phyloP scores from a whole-genome alignment of 2,329 filamentous ascomycete species.

The Aspergillus fijiensis region DNA sequence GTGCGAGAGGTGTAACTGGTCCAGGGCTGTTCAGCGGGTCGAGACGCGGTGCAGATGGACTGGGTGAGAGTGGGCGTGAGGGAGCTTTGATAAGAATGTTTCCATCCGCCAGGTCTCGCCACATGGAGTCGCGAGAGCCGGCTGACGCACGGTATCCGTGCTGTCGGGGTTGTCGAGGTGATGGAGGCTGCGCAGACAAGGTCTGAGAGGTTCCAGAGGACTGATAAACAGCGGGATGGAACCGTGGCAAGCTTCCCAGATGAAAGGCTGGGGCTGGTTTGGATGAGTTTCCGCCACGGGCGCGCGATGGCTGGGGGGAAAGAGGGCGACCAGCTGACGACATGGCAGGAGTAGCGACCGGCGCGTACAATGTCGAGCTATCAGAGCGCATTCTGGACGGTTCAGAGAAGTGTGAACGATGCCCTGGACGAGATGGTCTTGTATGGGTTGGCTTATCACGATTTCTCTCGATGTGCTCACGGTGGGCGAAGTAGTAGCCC shows the following conservation, averaged over 20 bases:
- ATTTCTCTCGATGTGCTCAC: slow-evolving; percentile 22
- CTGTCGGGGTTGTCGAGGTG: slow-evolving; percentile 34
- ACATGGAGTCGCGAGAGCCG: slow-evolving; percentile 38
- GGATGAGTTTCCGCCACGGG: slow-evolving; percentile 32
- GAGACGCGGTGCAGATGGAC: slow-evolving; percentile 46
- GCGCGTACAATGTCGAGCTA: slow-evolving; percentile 33
- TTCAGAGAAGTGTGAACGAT: slow-evolving; percentile 10
- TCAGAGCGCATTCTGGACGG: slow-evolving; percentile 35
- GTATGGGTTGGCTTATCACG: slow-evolving; percentile 17
- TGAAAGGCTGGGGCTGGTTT: slow-evolving; percentile 41
- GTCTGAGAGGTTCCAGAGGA: slow-evolving; percentile 26
- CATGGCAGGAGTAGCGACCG: slow-evolving; percentile 34
- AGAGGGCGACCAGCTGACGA: slow-evolving; percentile 31
- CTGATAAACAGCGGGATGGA: slow-evolving; percentile 48
- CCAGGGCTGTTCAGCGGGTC: slow-evolving; percentile 48
- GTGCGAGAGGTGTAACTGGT: slow-evolving; percentile 46
- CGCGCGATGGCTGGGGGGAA: slow-evolving; percentile 37
- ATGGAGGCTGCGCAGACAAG: slow-evolving; percentile 29
- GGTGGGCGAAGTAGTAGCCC: slow-evolving; percentile 36
- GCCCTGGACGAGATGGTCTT: slow-evolving; percentile 16
- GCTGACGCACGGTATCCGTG: slow-evolving; percentile 33
- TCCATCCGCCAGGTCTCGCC: slow-evolving; percentile 44
- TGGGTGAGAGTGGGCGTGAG: slow-evolving; percentile 29
- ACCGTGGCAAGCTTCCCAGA: slow-evolving; percentile 45
- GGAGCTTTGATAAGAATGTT: slow-evolving; percentile 31